These are phyloP conservation scores for Peronospora belbahrii DNA, from an alignment of 352 stramenopile species.

Conservation along the genomic window DNA sequence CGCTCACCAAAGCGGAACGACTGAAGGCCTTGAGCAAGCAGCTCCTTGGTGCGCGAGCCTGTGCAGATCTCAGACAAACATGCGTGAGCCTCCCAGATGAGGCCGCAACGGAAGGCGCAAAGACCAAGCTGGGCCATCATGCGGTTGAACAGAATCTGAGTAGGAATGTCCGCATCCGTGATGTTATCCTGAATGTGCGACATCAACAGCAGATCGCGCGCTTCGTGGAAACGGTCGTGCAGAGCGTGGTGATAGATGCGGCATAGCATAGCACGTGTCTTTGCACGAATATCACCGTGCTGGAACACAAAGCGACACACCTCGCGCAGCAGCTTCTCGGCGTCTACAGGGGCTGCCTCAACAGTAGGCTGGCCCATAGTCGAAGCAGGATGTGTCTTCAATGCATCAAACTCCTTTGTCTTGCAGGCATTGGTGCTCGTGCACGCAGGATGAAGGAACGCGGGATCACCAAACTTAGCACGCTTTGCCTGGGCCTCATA, in stretches of 20 bases:
- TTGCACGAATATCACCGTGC: conserved; percentile 87
- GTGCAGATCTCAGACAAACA: conserved; percentile 96
- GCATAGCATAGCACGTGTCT: conserved; percentile 96
- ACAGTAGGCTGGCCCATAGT: conserved; percentile 66
- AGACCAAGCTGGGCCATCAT: conserved; percentile 92
- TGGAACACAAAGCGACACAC: conserved; percentile 92
- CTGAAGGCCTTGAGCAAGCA: conserved; percentile 94
- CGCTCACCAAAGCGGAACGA: conserved; percentile 90
- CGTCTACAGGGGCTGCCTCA: conserved; percentile 42
- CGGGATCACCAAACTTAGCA: conserved; percentile 76
- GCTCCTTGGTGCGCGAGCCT: conserved; percentile 89
- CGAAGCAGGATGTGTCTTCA: conserved; percentile 66
- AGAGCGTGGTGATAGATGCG: conserved; percentile 97
- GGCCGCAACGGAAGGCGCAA: conserved; percentile 93
- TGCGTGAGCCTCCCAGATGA: conserved; percentile 94
- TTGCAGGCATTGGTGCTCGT: conserved; percentile 42
- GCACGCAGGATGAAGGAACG: conserved; percentile 84
- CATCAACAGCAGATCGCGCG: conserved; percentile 98
- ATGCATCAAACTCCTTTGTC: conserved; percentile 47
- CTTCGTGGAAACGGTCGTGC: conserved; percentile 97
- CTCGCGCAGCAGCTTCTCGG: conserved; percentile 80
- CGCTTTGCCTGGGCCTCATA: conserved; percentile 75
- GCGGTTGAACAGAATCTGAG: conserved; percentile 97
- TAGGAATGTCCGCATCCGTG: conserved; percentile 87
- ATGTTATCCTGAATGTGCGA: conserved; percentile 97